Evolutionary conservation across 257 asterid species (phyloP), one percentile per base, ranked within the genome.

Genomic region (Hygrophila difformis): DNA sequence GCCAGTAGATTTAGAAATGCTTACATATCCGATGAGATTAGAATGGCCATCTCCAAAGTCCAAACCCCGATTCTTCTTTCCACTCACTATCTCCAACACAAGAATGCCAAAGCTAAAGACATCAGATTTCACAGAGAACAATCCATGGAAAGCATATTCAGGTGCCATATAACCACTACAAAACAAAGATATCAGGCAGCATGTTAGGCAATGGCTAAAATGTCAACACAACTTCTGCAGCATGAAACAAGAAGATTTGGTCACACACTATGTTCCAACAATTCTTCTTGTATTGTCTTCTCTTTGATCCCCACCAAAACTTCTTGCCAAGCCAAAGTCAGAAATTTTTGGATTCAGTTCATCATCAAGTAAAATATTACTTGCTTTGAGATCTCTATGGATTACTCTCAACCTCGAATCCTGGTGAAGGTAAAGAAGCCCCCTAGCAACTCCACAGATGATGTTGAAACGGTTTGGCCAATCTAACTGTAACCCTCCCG

Each of bases 351-450:
- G n/a, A n/a, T n/a, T n/a, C n/a, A n/a, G n/a, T n/a, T n/a, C n/a
- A n/a, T n/a, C n/a, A n/a, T n/a, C n/a, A n/a, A n/a, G n/a, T n/a
- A n/a, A n/a, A n/a, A n/a, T n/a, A n/a, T n/a, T n/a, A n/a, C n/a
- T n/a, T n/a, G n/a, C n/a, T n/a, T n/a, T n/a, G n/a, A n/a, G n/a
- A n/a, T n/a, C n/a, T n/a, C n/a, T n/a, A n/a, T n/a, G n/a, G n/a
- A n/a, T n/a, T n/a, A n/a, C n/a, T n/a, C 69, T 61, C 43, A 67
- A 39, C 26, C 67, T 46, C 0, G 71, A 69, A 33, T 69, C 71
- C 19, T 62, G 60, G 26, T 61, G 73, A 56, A 67, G 73, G 28
- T 67, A 67, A 16, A 67, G 19, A 29, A 61, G 58, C 5, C 74
- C 69, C 5, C 62, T 33, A 14, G 74, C 66, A 36, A 61, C 40